Evolutionary conservation across 2,329 filamentous ascomycete species (phyloP).

Genomic region (Davidsoniella australis): DNA sequence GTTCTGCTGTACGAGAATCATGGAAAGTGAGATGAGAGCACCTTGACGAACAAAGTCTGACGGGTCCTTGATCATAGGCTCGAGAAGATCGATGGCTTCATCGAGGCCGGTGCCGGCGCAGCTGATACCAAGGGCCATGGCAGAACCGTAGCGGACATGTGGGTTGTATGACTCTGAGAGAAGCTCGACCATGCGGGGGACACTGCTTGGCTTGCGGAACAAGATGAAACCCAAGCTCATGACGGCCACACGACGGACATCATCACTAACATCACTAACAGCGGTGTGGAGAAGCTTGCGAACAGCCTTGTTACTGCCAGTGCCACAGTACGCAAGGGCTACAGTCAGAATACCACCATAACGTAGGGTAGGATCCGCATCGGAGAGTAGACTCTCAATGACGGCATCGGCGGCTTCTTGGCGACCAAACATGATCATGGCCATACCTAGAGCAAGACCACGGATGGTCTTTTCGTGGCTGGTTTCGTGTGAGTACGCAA

Average conservation of each 20-base stretch:
- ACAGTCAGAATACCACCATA: constrained; percentile 99
- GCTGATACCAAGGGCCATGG: constrained; percentile 95
- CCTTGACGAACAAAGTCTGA: constrained; percentile 97
- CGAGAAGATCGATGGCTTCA: constrained; percentile 87
- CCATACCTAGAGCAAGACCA: constrained; percentile 89
- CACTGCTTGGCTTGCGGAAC: constrained; percentile 92
- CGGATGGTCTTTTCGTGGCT: constrained; percentile 98
- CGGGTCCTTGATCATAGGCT: constrained; percentile 99
- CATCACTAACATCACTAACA: constrained; percentile 95
- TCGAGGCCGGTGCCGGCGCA: constrained; percentile 92
- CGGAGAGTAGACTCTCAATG: constrained; percentile 81
- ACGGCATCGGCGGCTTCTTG: constrained; percentile 90
- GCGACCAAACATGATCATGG: constrained; percentile 91
- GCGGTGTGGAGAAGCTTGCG: constrained; percentile 88
- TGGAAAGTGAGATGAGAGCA: constrained; percentile 79
- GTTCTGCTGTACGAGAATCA: constrained; percentile 99
- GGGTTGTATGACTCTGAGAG: constrained; percentile 98
- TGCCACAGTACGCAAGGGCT: constrained; percentile 90
- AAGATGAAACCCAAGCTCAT: constrained; percentile 97
- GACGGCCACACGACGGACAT: constrained; percentile 87
- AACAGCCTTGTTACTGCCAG: constrained; percentile 95
- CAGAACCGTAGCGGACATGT: constrained; percentile 91
- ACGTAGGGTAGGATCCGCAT: constrained; percentile 80
- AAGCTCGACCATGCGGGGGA: constrained; percentile 96
- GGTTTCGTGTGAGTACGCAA: constrained; percentile 91